A percentile compares a stretch with the other conserved stretches of the same genome.
Conservation (phyloP, 208 protist species). For the Hexamita inflata region DNA sequence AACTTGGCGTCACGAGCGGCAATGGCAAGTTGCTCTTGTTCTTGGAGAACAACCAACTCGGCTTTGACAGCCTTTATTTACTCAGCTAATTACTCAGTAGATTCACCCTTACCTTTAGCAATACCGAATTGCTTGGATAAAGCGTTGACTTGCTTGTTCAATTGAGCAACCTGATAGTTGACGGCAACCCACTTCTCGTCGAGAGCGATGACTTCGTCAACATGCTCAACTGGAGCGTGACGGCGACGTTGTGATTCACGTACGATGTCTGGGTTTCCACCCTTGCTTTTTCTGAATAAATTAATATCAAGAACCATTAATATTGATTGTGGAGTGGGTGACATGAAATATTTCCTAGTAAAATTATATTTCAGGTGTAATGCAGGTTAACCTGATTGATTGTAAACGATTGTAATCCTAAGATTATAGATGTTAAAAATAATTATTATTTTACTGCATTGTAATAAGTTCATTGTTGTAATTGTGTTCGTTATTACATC, state of each 20-base stretch:
- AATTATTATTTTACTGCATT: no score
- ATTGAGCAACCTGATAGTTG: background rate
- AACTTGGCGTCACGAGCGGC: background rate
- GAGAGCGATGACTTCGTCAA: constrained; percentile 28
- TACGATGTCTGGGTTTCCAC: constrained; percentile 22
- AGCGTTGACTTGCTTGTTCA: background rate
- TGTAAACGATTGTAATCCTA: no score
- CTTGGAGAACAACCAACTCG: background rate
- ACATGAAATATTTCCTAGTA: no score
- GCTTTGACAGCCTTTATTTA: background rate
- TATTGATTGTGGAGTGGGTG: no score
- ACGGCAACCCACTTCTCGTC: constrained; percentile 14
- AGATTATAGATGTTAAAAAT: no score
- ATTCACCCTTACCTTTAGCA: background rate
- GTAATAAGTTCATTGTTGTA: no score
- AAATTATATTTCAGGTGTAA: no score
- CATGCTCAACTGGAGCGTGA: background rate
- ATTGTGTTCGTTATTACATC: no score
- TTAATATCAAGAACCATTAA: constrained; percentile 24
- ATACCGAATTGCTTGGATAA: constrained; percentile 23
- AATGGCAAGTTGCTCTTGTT: background rate
- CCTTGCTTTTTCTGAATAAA: constrained; percentile 11
- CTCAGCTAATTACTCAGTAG: background rate
- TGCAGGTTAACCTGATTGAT: no score
- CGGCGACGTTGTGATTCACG: constrained; percentile 25